These are phyloP conservation scores for Cladosporium sp. DNA, from an alignment of 2,329 filamentous ascomycete genomes.

Conservation along the genomic window DNA sequence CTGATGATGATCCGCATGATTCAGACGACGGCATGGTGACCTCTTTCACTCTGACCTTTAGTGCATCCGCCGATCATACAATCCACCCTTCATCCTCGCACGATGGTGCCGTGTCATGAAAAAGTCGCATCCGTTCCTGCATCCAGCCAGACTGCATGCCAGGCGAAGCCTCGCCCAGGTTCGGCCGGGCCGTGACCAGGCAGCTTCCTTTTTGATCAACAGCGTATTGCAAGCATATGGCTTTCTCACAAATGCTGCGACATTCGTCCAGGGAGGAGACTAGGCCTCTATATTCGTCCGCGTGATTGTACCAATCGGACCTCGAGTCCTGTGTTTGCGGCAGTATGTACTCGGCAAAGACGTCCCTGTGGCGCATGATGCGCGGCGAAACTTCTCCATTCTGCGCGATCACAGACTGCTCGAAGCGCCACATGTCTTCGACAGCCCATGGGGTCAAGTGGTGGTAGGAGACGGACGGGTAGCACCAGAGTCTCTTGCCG, in stretches of 20 bases:
- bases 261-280: constrained; percentile 19
- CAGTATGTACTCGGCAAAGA: constrained; percentile 21
- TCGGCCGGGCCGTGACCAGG: constrained; percentile 12
- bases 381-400: not conserved
- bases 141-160: constrained; percentile 24
- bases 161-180: constrained; percentile 17
- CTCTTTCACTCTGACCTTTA: too few species aligned
- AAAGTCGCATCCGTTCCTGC: constrained; percentile 14
- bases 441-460: constrained; percentile 22
- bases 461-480: constrained; percentile 25
- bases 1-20: too few species aligned
- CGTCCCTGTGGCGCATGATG: constrained; percentile 20
- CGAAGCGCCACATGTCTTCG: constrained; percentile 24
- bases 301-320: constrained; percentile 24
- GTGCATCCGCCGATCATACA: not conserved
- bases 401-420: constrained; percentile 22
- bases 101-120: not conserved
- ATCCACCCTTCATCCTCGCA: constrained; percentile 7
- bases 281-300: constrained; percentile 15
- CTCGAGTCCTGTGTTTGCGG: constrained; percentile 18
- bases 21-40: too few species aligned
- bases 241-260: constrained; percentile 16
- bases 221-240: constrained; percentile 22
- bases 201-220: constrained; percentile 16
- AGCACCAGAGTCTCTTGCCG: constrained; percentile 26